Evolutionary conservation across 1,139 yeast species (phyloP), one percentile per base, ranked within the genome.

Genomic region (Yamadazyma oceani): DNA sequence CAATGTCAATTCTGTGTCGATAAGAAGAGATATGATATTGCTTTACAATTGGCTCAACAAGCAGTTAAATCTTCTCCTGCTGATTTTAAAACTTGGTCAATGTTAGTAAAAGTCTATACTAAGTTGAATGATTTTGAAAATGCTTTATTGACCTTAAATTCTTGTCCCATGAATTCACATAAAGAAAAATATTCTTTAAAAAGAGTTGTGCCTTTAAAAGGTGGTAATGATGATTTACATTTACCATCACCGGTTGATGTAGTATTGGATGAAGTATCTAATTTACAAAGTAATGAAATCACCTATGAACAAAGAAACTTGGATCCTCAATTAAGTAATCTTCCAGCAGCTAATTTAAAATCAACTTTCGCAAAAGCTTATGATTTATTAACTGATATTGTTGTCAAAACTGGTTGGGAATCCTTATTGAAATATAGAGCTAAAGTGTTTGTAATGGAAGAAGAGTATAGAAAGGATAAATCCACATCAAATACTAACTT

Each of bases 361-460:
- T 84, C 90, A 3, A 87, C 96, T 1, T 86, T 86, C 60, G 79
- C 82, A 26, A 76, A 73, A 52, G 92, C 94, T 1, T 92, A 89
- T 58, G 85, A 84, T 38, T 67, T 89, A 45, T 69, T 92, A 43
- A 87, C 97, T 0, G 80, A 76, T 31, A 79, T 90, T 42, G 84
- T 80, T 24, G 66, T 73, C 39, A 73, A 75, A 38, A 73, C 86
- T 17, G 97, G 97, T 3, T 92, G 98, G 98, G 92, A 88, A 51
- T 77, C 81, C n/a, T 68, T 92, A 39, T 70, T 92, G 55, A 78
- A 78, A 51, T 70, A 82, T 40, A 78, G 98, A 50, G 86, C 96
- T 3, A 77, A 80, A 41, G 89, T 88, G 1, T 92, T 92, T 60
- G 92, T 92, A 23, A 92, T 92, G 98, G 97, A 90, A 58, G 92